Evolutionary conservation across 805 yeast species (phyloP), one percentile per base, ranked within the genome.

Genomic region (Candida silvatica): DNA sequence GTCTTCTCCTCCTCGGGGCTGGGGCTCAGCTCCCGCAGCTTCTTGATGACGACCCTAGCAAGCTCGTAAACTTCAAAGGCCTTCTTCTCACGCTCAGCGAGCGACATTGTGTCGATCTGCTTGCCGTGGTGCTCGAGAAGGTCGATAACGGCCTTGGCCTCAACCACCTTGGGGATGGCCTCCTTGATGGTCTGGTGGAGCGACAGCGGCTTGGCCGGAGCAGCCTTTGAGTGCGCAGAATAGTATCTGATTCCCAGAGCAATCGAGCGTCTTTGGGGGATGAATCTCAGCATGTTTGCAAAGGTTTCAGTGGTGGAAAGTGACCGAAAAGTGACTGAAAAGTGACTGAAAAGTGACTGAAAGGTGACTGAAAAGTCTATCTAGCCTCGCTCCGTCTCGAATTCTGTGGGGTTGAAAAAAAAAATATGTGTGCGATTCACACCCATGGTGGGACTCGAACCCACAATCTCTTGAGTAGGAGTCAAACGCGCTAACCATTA

Each of bases 401-500:
- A n/a, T n/a, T n/a, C n/a, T n/a, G n/a, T 22, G 24, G 12, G 24
- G 31, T 17, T 15, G 23, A 17, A 15, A 34, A 28, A 32, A 34
- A 34, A 28, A 32, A 16, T 24, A 17, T 17, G 20, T 17, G 17
- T n/a, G 4, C 20, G 5, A 17, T 8, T 19, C 23, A 26, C 38
- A 36, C 38, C 41, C 33, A 38, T 37, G 41, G 37, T 34, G 41
- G 41, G 41, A 33, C 35, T 38, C 37, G 41, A 38, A 38, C 41
- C 41, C 41, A 32, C 35, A 38, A 35, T 36, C 41, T 38, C 34
- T 29, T 38, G 41, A 38, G 33, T 38, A 38, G 37, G 38, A 38
- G 38, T 38, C 41, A 38, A 29, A 38, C 41, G 41, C 41, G 36
- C 41, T 38, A 38, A 36, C 41, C 38, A 38, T 38, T 38, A 36